Conservation (phyloP, 768 basidiomycete genomes). For the Boletus sp. region DNA sequence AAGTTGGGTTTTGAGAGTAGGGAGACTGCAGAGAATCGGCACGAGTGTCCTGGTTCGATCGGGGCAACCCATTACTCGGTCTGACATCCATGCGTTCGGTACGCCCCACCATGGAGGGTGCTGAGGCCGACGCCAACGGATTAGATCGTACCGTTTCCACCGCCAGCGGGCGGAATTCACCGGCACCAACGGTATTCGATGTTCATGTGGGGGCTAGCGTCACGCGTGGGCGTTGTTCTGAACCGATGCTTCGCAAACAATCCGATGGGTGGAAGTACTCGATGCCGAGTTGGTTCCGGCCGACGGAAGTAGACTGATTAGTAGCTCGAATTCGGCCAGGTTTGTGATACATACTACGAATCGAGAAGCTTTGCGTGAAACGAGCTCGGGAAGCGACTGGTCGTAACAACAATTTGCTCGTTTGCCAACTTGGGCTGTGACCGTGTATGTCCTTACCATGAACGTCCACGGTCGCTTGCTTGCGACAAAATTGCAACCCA, state of each 20-base stretch:
- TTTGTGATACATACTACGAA: too few relatives aligned
- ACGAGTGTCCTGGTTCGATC: too few relatives aligned
- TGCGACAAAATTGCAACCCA: not conserved
- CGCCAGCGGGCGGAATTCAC: not conserved
- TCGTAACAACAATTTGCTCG: not conserved
- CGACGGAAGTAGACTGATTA: not conserved
- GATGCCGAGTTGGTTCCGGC: not conserved
- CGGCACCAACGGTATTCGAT: not conserved
- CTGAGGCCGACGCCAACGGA: too few relatives aligned
- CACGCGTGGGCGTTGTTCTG: too few relatives aligned
- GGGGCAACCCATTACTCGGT: too few relatives aligned
- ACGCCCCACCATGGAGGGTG: too few relatives aligned
- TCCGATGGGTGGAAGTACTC: not conserved
- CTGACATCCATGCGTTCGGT: too few relatives aligned
- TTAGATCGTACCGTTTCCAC: not conserved
- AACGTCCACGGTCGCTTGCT: not conserved
- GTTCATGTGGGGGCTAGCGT: too few relatives aligned
- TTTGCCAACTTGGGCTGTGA: too few relatives aligned
- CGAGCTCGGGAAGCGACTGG: not conserved
- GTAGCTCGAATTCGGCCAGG: not conserved
- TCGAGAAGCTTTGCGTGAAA: not conserved
- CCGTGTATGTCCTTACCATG: too few relatives aligned
- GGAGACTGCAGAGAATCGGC: too few relatives aligned
- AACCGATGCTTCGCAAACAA: not conserved
- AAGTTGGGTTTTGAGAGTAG: too few relatives aligned